Conservation (phyloP, 2,329 filamentous ascomycete genomes). For the Mariannaea sp. region DNA sequence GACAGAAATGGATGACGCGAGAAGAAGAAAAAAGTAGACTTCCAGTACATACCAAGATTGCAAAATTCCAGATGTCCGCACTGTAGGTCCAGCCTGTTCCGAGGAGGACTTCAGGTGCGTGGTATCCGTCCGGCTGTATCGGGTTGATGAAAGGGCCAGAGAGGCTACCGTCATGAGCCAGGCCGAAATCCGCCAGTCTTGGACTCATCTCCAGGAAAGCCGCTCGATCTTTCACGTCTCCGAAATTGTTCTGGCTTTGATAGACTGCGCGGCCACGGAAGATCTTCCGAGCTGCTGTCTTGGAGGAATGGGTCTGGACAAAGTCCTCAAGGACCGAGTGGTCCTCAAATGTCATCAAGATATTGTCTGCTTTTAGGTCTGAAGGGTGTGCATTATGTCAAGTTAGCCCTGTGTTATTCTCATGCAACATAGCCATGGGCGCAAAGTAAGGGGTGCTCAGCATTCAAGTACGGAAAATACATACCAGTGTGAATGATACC, state of each 20-base stretch:
- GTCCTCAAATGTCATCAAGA: conserved; percentile 32
- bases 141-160: conserved; percentile 19
- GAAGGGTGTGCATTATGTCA: too few species aligned
- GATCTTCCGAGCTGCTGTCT: conserved; percentile 20
- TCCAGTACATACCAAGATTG: conserved; percentile 25
- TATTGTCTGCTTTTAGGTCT: conserved; percentile 35
- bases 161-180: conserved; percentile 17
- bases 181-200: conserved; percentile 29
- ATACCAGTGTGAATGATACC: conserved; percentile 51
- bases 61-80: conserved; percentile 32
- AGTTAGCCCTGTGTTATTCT: too few species aligned
- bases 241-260: conserved; percentile 27
- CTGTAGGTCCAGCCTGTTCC: conserved; percentile 24
- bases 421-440: too few species aligned
- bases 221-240: conserved; percentile 10
- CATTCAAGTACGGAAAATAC: too few species aligned
- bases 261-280: conserved; percentile 21
- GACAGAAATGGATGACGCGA: too few species aligned
- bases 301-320: conserved; percentile 18
- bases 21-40: neutral
- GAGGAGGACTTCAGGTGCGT: conserved; percentile 26
- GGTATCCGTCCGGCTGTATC: conserved; percentile 25
- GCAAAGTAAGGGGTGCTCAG: too few species aligned
- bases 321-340: conserved; percentile 27
- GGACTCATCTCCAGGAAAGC: conserved; percentile 18